Evolutionary conservation across 768 basidiomycete genomes (phyloP), one percentile per base, ranked within the genome.

Genomic region (Hericium alpestre): DNA sequence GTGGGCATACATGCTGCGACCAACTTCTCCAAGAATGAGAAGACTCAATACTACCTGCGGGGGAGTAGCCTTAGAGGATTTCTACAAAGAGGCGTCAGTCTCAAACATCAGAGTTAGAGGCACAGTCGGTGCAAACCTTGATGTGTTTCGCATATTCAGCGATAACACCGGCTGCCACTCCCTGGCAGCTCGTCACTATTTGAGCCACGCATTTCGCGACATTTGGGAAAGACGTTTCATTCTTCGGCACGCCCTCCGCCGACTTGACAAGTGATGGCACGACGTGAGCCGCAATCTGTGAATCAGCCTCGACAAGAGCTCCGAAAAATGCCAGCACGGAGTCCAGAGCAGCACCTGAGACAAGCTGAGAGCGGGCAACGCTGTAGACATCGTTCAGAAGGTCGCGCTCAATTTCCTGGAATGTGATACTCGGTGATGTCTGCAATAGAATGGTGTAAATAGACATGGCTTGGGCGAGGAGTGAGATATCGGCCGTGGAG

Each of bases 11-110:
- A 90, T 84, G 65, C 84, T 86, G 38, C 94, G 85, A 37, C 95
- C 96, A 41, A 98, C 78, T 69, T 98, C 96, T 50, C 96, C 96
- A 52, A 98, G 76, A 41, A 92, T 86, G 13, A 96, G 75, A 55
- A 98, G 75, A 62, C 91, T 89, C 22, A 99, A 79, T 37, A 92
- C 84, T 7, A 91, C 77, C 41, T 84, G 75, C 1, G 81, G 76
- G 16, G 87, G 71, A 61, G 81, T 82, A 7, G 84, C 79, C 67
- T 86, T 87, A 9, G 84, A 80, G 18, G 41, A 58, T 11, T 58
- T 46, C 62, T 65, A 59, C 39, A 8, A 13, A n/a, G n/a, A 54
- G 23, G 2, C 23, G 15, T 46, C 22, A 54, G 23, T 20, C 3
- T 43, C 11, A 27, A 41, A 15, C n/a, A 32, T 13, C 1, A 18